phyloP scores from a whole-genome alignment of 2,329 filamentous ascomycete species.

The Aureobasidium sp. region DNA sequence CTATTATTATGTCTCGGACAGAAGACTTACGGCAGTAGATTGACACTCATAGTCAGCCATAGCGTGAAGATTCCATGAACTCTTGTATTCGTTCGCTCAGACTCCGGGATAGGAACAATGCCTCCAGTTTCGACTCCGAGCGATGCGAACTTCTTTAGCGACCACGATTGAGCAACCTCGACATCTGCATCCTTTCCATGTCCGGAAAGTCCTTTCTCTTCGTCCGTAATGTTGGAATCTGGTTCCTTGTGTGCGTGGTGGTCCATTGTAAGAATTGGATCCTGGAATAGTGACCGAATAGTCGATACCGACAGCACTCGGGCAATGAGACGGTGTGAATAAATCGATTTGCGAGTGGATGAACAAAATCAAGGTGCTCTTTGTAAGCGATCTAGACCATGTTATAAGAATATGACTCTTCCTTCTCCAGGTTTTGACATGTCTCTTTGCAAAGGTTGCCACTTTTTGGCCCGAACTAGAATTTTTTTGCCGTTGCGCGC shows the following conservation, averaged over 20 bases:
- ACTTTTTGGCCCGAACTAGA: conserved; percentile 8
- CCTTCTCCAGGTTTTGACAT: conserved; percentile 4
- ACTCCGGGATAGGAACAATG: conserved; percentile 47
- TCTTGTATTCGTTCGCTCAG: conserved; percentile 45
- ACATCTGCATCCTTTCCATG: conserved; percentile 1
- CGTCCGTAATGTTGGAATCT: not conserved
- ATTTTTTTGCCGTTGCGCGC: conserved; percentile 10
- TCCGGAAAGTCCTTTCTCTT: conserved; percentile 1
- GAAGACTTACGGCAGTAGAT: conserved; percentile 48
- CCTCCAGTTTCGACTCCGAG: conserved; percentile 27
- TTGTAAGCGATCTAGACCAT: conserved; percentile 5
- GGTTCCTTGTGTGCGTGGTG: not conserved
- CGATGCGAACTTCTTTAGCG: conserved; percentile 4
- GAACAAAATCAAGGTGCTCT: not conserved
- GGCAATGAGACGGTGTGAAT: not conserved
- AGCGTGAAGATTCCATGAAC: conserved; percentile 52
- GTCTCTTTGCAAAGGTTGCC: not conserved
- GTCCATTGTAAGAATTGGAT: not conserved
- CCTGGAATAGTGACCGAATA: too few relatives aligned
- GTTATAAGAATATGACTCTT: conserved; percentile 5
- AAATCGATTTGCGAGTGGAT: not conserved
- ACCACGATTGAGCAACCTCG: conserved; percentile 3
- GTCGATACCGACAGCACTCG: not conserved
- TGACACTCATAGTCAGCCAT: conserved; percentile 52
- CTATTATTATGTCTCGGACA: too few relatives aligned